Base-by-base conservation (phyloP, 176 grass and related monocot species). In the Oryza nivara region DNA sequence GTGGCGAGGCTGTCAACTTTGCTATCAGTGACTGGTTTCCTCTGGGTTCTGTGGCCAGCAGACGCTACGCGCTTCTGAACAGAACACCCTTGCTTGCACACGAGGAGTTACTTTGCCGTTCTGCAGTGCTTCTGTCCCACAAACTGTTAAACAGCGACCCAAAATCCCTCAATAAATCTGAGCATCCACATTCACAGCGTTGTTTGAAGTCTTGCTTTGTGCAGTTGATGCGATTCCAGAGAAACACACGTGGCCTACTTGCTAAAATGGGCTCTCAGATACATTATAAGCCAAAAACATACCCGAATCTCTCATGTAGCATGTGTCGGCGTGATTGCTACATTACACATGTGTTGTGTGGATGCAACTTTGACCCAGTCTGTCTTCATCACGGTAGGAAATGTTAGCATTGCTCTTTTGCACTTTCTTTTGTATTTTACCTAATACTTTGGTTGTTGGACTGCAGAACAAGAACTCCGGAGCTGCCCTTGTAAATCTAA, bases 301-400 rank as follows among this genome's bases (percentile, higher is more conserved):
- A 84, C 73, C 48, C 80, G 14, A 81, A 87, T 68, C 64, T 96
- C 56, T 75, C 83, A 0, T 99, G 97, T 88, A 88, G 91, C 74
- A 86, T 99, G 46, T 99, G 97, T 65, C 82, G 88, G 64, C 89
- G 92, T 79, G 93, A 94, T 84, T 99, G 97, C 85, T 96, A 96
- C 47, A 58, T 96, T 45, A 86, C 89, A 72, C 86, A 96, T 65
- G 91, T 99, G 64, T 73, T 65, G 58, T 99, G 97, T 66, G 73
- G 86, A 76, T 99, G 97, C 79, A 80, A 85, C 43, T 79, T 91
- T 77, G 93, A 89, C 82, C 90, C 97, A 52, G 83, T 96, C 76
- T 99, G 97, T 82, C 86, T 99, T 54, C 90, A 89, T 82, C 97
- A 99, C 7, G 97, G 97, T 99, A 99, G 74, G 91, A 45, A 60